Evolutionary conservation across 352 stramenopile species (phyloP).

Genomic region (Globisporangium canariense): DNA sequence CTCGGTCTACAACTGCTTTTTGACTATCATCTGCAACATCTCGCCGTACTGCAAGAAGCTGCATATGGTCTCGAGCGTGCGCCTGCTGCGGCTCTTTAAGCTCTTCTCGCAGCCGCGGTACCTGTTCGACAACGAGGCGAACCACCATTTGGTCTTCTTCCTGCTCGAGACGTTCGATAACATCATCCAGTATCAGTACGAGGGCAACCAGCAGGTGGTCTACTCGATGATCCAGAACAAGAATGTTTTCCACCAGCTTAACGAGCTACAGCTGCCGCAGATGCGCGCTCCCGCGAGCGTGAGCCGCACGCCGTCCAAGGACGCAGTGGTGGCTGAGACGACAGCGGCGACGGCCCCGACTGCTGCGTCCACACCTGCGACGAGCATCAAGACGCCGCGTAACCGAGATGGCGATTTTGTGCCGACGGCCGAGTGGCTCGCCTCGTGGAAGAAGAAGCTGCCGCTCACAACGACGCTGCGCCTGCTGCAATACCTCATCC

Average conservation of each 20-base stretch:
- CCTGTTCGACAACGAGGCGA: conserved; percentile 95
- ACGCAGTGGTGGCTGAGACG: conserved; percentile 5
- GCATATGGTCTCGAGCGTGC: conserved; percentile 93
- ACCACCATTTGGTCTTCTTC: conserved; percentile 95
- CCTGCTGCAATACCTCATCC: conserved; percentile 93
- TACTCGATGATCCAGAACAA: conserved; percentile 98
- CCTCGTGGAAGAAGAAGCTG: conserved; percentile 93
- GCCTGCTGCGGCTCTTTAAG: conserved; percentile 97
- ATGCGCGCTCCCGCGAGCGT: conserved; percentile 42
- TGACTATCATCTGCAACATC: conserved; percentile 99
- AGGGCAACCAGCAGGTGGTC: conserved; percentile 96
- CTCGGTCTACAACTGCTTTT: conserved; percentile 97
- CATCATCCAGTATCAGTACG: conserved; percentile 98
- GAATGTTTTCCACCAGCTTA: conserved; percentile 91
- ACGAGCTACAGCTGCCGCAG: conserved; percentile 86
- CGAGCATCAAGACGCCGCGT: conserved; percentile 24
- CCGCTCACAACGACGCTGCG: conserved; percentile 94
- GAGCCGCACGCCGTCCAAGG: conserved; percentile 3
- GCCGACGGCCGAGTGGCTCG: conserved; percentile 93
- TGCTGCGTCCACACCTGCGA: not conserved
- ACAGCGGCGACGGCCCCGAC: not conserved
- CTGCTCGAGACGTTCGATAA: conserved; percentile 99
- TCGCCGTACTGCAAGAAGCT: conserved; percentile 97
- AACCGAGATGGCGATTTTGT: conserved; percentile 65
- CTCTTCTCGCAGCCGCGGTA: conserved; percentile 93